A percentile compares a stretch with the other conserved stretches of the same genome.
These are phyloP conservation scores for Lepiota subincarnata DNA, from an alignment of 768 basidiomycete species.

Conservation along the genomic window DNA sequence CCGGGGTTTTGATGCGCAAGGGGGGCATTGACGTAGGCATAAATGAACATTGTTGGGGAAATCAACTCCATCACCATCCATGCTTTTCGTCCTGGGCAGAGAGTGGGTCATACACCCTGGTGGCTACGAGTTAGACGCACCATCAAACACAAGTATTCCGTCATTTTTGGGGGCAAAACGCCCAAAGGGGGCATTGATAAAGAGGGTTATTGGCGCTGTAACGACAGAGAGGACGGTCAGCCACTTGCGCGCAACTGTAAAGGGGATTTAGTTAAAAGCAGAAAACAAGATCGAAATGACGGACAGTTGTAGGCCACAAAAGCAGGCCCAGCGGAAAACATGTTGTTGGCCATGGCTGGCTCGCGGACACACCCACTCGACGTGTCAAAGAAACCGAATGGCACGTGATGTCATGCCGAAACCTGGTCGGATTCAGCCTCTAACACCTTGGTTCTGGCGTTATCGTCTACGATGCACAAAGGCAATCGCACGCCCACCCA, in stretches of 20 bases:
- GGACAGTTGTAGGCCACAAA: slow-evolving; percentile 3
- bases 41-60: slow-evolving; percentile 52
- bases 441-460: no score
- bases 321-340: slow-evolving; percentile 4
- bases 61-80: slow-evolving; percentile 81
- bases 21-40: slow-evolving; percentile 45
- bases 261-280: not conserved
- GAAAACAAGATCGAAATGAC: not conserved
- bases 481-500: no score
- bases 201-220: slow-evolving; percentile 34
- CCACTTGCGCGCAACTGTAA: slow-evolving; percentile 31
- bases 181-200: slow-evolving; percentile 78
- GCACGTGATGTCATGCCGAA: no score
- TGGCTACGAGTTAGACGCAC: not conserved
- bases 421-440: no score
- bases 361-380: no score
- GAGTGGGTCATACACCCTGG: not conserved
- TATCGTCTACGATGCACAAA: no score
- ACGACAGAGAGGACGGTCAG: slow-evolving; percentile 38
- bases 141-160: slow-evolving; percentile 35
- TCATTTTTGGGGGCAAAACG: slow-evolving; percentile 55
- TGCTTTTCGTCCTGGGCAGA: slow-evolving; percentile 47
- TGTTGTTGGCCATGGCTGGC: not conserved
- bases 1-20: slow-evolving; percentile 33
- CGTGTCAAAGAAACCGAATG: no score